Base-by-base conservation (phyloP, 108 stramenopile species). In the Thalassiosira profunda region DNA sequence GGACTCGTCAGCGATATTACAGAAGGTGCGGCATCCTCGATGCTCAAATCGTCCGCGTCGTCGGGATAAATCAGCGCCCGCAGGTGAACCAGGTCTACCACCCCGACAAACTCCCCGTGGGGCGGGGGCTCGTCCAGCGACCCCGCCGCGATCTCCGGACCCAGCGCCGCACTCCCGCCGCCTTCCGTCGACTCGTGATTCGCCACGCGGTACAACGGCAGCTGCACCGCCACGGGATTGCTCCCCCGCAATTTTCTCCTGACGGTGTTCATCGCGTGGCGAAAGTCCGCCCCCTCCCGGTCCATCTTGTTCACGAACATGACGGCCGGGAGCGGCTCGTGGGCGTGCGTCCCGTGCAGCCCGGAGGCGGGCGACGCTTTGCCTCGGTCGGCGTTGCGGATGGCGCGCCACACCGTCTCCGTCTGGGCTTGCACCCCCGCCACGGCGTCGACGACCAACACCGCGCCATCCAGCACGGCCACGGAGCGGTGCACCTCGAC, bases 221-320 rank as follows among this genome's bases (percentile, higher is more conserved):
- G 55, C 56, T 93, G 91, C 28, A 84, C 84, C 1, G 89, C 58
- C 15, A 93, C 63, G 5, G 95, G 90, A 66, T 83, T 83, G 38
- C 87, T 88, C 2, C 89, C 85, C 15, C 72, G 76, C 9, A 99
- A 71, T 64, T 97, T 94, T 2, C 80, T 67, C 44, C 74, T 64
- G 14, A 99, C 52, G 1, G 93, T 85, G 25, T 81, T 61, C 1
- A 98, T 70, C 11, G 96, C 97, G 40, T 64, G 72, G 9, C 85
- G 80, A 76, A 97, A 97, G 70, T 95, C 67, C 3, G 96, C 90
- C 18, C 99, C 99, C 35, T 95, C 92, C 56, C 98, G 89, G 64
- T 99, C 99, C 97, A 99, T 97, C 70, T 99, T 99, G 72, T 99
- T 99, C 18, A 98, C 79, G 37, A 96, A 85, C 51, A 92, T 95